Evolutionary conservation across 2,329 filamentous ascomycete genomes (phyloP), one percentile per base, ranked within the genome.

Genomic region (Piedraia hortae): DNA sequence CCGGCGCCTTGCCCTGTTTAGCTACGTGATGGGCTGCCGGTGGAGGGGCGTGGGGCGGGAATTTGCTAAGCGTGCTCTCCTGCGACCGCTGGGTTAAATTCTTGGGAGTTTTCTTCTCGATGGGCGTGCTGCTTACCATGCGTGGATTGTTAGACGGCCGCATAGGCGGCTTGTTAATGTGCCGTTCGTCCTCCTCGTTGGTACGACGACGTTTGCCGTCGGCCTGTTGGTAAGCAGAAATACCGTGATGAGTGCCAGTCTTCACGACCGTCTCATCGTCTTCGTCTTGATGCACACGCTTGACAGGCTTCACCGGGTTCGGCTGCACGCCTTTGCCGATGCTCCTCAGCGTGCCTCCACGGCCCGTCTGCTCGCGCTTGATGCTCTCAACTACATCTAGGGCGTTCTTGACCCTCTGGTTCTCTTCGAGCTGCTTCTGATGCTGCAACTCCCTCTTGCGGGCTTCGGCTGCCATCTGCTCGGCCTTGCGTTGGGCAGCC

Each of bases 131-230:
- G 4, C 52, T 46, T 48, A 74, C 67, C 59, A 77, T 80, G 35
- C 59, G 56, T 38, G 63, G 57, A 17, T n/a, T n/a, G 21, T 58
- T 67, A 2, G 75, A 88, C 28, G 78, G 75, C 26, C 80, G 65
- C 33, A 88, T 75, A 4, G 78, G 77, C 23, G 77, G 74, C 8
- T 70, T 73, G 50, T 80, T 85, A 34, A 80, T 58, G 20, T 55
- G 47, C 30, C 74, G 65, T 28, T 64, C 58, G 17, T 51, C 44
- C 24, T 62, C 58, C 26, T 82, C 71, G 18, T 70, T 65, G 23
- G 69, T 85, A 39, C 69, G 70, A 32, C 77, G 62, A 26, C 78
- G 62, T 51, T 90, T 91, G 11, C 60, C 54, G 23, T 89, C 75
- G 31, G 59, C 49, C 37, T 72, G 62, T 33, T 72, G 67, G 6